A percentile compares a stretch with the other conserved stretches of the same genome.
Conservation (phyloP, 495 filamentous ascomycete genomes). For the Penicillium atrosanguineum region DNA sequence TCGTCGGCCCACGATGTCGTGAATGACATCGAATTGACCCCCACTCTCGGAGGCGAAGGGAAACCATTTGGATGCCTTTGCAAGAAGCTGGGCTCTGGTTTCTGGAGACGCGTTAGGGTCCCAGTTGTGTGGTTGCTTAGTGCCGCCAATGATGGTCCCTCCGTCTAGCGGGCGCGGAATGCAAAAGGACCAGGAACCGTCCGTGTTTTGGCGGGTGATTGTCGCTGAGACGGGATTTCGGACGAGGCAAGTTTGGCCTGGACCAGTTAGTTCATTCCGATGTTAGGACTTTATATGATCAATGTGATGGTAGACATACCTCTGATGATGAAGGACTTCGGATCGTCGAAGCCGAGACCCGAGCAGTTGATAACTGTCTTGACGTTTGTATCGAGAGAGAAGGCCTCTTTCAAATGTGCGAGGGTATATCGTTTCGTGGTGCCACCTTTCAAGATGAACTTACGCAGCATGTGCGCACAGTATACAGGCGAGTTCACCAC, state of each 20-base stretch:
- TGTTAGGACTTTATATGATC: not conserved
- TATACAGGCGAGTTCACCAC: constrained; percentile 64
- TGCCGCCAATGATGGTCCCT: constrained; percentile 62
- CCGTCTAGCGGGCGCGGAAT: constrained; percentile 58
- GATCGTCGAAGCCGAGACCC: constrained; percentile 53
- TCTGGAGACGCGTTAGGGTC: constrained; percentile 45
- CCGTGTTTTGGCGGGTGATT: constrained; percentile 57
- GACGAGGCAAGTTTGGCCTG: constrained; percentile 46
- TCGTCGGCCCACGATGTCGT: constrained; percentile 44
- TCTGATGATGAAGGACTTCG: constrained; percentile 53
- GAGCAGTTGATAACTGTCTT: constrained; percentile 58
- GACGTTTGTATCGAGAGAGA: constrained; percentile 35
- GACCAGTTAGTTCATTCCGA: not conserved
- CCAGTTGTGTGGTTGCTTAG: constrained; percentile 59
- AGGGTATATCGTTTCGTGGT: constrained; percentile 43
- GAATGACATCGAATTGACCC: constrained; percentile 44
- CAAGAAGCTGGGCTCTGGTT: constrained; percentile 46
- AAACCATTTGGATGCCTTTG: constrained; percentile 44
- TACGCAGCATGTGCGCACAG: constrained; percentile 51
- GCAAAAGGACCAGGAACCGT: constrained; percentile 60
- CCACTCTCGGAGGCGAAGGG: constrained; percentile 37
- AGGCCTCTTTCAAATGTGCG: constrained; percentile 46
- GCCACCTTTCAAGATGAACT: constrained; percentile 52
- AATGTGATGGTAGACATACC: constrained; percentile 26
- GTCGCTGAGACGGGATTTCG: constrained; percentile 49